Conservation (phyloP, 2,329 filamentous ascomycete species). For the Sclerotinia nivalis region DNA sequence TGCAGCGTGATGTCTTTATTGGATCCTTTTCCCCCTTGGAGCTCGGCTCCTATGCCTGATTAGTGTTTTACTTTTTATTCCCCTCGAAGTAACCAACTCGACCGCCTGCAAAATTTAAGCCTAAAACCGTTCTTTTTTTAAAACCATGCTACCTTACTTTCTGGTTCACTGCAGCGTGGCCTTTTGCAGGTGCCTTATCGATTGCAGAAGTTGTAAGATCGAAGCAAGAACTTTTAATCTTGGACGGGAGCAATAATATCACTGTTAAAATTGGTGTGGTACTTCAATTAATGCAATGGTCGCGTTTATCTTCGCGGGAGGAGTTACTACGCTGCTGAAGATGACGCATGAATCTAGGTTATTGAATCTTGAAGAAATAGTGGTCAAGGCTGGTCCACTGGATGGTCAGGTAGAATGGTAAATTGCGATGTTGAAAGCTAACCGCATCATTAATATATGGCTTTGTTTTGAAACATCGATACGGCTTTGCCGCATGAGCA, state of each 20-base stretch:
- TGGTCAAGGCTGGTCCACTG: background rate
- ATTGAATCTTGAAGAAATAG: background rate
- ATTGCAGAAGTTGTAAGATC: conserved; percentile 8
- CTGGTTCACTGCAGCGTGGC: conserved; percentile 11
- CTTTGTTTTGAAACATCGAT: background rate
- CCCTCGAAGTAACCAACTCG: background rate
- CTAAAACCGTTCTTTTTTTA: background rate
- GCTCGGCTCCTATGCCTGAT: conserved; percentile 12
- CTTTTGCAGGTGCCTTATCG: background rate
- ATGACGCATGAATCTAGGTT: background rate
- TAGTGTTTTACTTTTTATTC: conserved; percentile 8
- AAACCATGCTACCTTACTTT: conserved; percentile 12
- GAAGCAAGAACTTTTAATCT: conserved; percentile 7
- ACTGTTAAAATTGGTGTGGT: background rate
- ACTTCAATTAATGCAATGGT: conserved; percentile 13
- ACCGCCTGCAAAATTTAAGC: background rate
- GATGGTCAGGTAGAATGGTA: background rate
- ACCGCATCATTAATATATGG: fast-evolving
- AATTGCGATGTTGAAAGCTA: background rate
- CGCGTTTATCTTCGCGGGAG: conserved; percentile 2
- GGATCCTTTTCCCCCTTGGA: conserved; percentile 13
- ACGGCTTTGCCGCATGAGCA: background rate
- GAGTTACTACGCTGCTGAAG: background rate
- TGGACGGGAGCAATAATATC: background rate
- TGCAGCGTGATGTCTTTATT: conserved; percentile 6